Evolutionary conservation across 2,329 filamentous ascomycete species (phyloP).

Genomic region (Aquanectria penicillioides): DNA sequence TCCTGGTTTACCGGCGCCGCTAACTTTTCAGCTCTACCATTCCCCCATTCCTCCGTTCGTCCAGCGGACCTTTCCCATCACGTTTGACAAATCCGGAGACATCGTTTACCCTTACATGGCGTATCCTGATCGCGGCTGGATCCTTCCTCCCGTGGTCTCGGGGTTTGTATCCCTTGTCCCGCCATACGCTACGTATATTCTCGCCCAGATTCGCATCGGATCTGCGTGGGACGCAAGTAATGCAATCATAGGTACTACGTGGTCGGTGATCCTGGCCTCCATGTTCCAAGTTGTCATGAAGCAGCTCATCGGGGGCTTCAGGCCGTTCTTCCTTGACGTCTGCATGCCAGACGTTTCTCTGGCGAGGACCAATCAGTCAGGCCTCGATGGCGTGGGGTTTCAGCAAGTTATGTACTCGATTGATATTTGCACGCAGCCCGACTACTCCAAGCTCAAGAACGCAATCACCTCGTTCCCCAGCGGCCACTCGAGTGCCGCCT

Average conservation of each 20-base stretch:
- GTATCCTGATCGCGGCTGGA: slow-evolving; percentile 71
- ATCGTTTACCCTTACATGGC: slow-evolving; percentile 72
- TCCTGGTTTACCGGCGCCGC: neutral
- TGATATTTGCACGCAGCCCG: slow-evolving; percentile 67
- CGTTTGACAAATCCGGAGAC: slow-evolving; percentile 65
- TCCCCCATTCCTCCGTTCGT: slow-evolving; percentile 59
- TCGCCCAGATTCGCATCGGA: slow-evolving; percentile 67
- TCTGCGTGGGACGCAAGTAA: slow-evolving; percentile 71
- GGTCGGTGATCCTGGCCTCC: slow-evolving; percentile 66
- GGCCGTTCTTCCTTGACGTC: slow-evolving; percentile 72
- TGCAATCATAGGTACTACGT: slow-evolving; percentile 68
- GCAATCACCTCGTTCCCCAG: slow-evolving; percentile 74
- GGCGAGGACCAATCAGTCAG: slow-evolving; percentile 52
- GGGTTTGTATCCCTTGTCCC: slow-evolving; percentile 65
- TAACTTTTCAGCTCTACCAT: slow-evolving; percentile 57
- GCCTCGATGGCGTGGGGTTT: slow-evolving; percentile 60
- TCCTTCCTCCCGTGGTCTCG: slow-evolving; percentile 68
- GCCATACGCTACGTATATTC: slow-evolving; percentile 66
- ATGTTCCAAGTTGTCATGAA: slow-evolving; percentile 76
- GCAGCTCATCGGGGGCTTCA: slow-evolving; percentile 71
- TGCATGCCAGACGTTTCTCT: slow-evolving; percentile 67
- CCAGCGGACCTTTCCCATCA: slow-evolving; percentile 70
- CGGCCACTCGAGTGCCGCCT: slow-evolving; percentile 73
- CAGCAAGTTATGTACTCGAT: slow-evolving; percentile 70
- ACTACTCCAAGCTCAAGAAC: slow-evolving; percentile 66